Evolutionary conservation across 352 stramenopile genomes (phyloP).

Genomic region (Pythium myriotylum): DNA sequence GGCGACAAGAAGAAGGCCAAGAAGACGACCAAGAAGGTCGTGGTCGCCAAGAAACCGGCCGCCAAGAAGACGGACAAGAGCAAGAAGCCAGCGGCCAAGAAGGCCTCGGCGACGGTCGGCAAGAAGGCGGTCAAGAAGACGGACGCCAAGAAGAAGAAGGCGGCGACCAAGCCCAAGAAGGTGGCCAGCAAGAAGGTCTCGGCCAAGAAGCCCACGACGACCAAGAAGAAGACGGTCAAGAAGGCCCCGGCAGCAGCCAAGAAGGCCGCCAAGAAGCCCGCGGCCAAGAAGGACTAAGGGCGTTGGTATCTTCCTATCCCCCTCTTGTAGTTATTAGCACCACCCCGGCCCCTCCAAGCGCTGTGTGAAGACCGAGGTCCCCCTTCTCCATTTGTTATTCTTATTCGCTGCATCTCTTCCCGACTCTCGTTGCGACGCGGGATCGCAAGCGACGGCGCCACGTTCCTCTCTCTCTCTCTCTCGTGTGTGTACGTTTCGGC

Average conservation of each 20-base stretch:
- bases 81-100: too few relatives aligned
- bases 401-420: not conserved
- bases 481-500: not conserved
- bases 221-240: conserved; percentile 69
- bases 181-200: conserved; percentile 53
- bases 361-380: not conserved
- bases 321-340: conserved; percentile 28
- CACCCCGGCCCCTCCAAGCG: not conserved
- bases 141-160: conserved; percentile 45
- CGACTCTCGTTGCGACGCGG: too few relatives aligned
- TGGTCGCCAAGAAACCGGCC: conserved; percentile 45
- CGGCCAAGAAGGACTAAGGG: conserved; percentile 39
- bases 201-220: conserved; percentile 58
- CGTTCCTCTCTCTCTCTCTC: too few relatives aligned
- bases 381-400: not conserved
- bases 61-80: conserved; percentile 35
- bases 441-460: too few relatives aligned
- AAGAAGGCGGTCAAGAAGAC: conserved; percentile 50
- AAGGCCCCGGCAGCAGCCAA: conserved; percentile 32
- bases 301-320: not conserved
- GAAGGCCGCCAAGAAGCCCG: conserved; percentile 35
- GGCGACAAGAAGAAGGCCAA: conserved; percentile 53
- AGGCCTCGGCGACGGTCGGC: conserved; percentile 20
- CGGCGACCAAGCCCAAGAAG: conserved; percentile 41
- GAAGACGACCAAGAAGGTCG: conserved; percentile 31